These are phyloP conservation scores for Hypseocharis bilobata DNA, from an alignment of 441 rosid genomes.

Conservation along the genomic window DNA sequence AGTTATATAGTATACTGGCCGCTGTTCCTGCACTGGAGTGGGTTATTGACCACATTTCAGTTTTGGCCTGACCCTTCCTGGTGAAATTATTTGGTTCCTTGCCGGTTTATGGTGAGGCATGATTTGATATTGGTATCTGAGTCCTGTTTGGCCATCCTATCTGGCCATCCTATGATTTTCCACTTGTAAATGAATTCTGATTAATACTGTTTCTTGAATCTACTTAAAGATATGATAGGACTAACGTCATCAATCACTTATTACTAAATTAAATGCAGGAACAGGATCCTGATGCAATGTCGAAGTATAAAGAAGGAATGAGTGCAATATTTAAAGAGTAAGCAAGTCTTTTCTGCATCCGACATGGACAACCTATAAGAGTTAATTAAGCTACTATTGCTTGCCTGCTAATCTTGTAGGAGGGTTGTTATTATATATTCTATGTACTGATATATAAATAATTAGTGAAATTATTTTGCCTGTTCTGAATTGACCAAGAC, in stretches of 20 bases:
- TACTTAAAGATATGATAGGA: not conserved
- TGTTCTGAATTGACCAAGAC: too few species aligned
- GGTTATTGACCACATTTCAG: not conserved
- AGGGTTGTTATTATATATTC: too few species aligned
- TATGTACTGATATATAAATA: too few species aligned
- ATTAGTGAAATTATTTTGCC: too few species aligned
- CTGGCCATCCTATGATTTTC: not conserved
- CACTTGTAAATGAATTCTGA: not conserved
- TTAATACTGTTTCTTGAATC: not conserved
- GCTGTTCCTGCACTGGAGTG: not conserved
- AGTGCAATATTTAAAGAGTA: constrained; percentile 39
- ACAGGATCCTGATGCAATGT: constrained; percentile 33
- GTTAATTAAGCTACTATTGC: not conserved
- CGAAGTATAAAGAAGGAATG: constrained; percentile 33
- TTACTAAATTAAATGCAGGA: constrained; percentile 19
- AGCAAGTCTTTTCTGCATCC: constrained; percentile 5
- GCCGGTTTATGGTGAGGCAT: not conserved
- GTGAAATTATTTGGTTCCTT: not conserved
- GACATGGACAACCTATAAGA: not conserved
- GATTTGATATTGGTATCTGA: not conserved
- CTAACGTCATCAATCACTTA: not conserved
- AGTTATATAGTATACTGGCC: not conserved
- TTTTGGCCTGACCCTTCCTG: not conserved
- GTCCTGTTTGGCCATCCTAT: not conserved
- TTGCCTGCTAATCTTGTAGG: not conserved